Evolutionary conservation across 805 yeast genomes (phyloP).

Genomic region (Saccharomycopsis guyanensis): DNA sequence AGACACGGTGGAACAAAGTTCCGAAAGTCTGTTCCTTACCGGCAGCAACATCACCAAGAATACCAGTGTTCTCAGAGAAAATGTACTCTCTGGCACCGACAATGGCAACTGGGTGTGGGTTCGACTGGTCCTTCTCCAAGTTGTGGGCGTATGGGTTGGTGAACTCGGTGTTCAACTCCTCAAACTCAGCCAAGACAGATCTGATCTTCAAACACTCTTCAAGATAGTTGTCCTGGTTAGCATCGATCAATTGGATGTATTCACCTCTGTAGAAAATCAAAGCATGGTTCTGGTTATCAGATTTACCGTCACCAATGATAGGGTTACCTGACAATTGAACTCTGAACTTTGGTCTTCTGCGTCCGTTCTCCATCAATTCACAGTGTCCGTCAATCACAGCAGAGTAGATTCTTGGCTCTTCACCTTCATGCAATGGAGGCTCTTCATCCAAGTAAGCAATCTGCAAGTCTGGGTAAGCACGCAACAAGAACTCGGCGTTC

Average conservation of each 20-base stretch:
- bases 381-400: conserved; percentile 61
- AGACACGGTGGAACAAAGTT: conserved; percentile 85
- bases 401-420: conserved; percentile 42
- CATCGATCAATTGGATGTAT: conserved; percentile 90
- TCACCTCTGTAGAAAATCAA: conserved; percentile 87
- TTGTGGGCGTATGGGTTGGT: conserved; percentile 58
- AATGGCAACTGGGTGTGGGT: conserved; percentile 66
- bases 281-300: conserved; percentile 90
- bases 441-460: conserved; percentile 51
- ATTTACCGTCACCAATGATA: conserved; percentile 91
- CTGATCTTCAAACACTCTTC: conserved; percentile 92
- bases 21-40: conserved; percentile 98
- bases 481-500: conserved; percentile 59
- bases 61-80: conserved; percentile 87
- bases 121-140: conserved; percentile 32
- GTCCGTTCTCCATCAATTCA: conserved; percentile 46
- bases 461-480: conserved; percentile 61
- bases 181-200: conserved; percentile 84
- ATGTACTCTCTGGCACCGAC: conserved; percentile 94
- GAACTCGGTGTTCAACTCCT: conserved; percentile 54
- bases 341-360: conserved; percentile 54
- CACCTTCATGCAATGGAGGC: conserved; percentile 23
- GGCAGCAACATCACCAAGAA: conserved; percentile 93
- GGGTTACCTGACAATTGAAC: conserved; percentile 89
- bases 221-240: conserved; percentile 90